Evolutionary conservation across 306 rosid species (phyloP).

Genomic region (Cyclanthera cordifolia): DNA sequence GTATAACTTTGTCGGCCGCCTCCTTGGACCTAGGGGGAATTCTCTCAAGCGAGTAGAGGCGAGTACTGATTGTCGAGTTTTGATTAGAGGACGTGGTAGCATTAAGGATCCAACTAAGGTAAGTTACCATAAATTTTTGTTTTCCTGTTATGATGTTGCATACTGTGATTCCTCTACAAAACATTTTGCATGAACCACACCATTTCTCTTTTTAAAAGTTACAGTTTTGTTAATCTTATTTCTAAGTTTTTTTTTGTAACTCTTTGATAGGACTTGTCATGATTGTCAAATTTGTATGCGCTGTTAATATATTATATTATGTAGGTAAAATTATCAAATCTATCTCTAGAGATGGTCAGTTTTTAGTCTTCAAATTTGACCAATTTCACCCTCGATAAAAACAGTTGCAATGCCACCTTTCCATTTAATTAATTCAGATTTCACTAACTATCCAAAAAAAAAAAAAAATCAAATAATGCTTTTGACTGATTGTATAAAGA

Average conservation of each 20-base stretch:
- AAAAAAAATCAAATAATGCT: background rate
- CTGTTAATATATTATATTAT: background rate
- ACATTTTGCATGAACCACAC: constrained; percentile 6
- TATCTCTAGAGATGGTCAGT: background rate
- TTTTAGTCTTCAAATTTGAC: background rate
- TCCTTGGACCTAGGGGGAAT: constrained; percentile 96
- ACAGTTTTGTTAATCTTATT: too few relatives aligned
- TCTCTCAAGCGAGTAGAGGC: constrained; percentile 97
- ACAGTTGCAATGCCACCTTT: background rate
- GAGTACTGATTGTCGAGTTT: constrained; percentile 84
- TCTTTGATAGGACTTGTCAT: too few relatives aligned
- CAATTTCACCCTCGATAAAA: background rate
- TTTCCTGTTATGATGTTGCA: background rate
- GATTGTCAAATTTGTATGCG: background rate
- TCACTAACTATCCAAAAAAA: too few relatives aligned
- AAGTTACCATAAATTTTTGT: constrained; percentile 20
- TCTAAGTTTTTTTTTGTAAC: too few relatives aligned
- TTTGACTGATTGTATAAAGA: background rate
- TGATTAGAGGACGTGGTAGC: constrained; percentile 98
- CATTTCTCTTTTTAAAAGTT: too few relatives aligned
- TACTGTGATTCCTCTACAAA: background rate
- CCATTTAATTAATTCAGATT: too few relatives aligned
- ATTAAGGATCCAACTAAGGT: constrained; percentile 86
- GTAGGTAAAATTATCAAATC: background rate
- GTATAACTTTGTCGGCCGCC: constrained; percentile 96